These are phyloP conservation scores for Penicillium sp. DNA, from an alignment of 2,329 filamentous ascomycete genomes.

Conservation along the genomic window DNA sequence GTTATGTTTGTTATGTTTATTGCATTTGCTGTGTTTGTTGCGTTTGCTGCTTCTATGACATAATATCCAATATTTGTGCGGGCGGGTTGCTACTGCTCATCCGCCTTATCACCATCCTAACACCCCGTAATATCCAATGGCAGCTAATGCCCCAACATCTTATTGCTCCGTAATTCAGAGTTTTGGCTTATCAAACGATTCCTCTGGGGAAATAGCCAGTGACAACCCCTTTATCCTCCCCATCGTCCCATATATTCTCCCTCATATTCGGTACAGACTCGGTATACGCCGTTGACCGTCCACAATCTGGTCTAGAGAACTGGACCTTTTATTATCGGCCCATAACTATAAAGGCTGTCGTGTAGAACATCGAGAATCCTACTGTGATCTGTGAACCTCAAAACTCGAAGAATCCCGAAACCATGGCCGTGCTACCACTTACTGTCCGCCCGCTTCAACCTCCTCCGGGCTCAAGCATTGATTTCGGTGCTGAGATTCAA, in stretches of 20 bases:
- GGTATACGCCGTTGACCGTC: slow-evolving; percentile 15
- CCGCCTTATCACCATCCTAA: slow-evolving; percentile 7
- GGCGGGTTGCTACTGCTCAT: neutral
- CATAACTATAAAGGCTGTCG: neutral
- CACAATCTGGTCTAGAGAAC: neutral
- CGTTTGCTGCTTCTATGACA: too few relatives aligned
- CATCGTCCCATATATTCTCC: neutral
- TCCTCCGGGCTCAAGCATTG: slow-evolving; percentile 41
- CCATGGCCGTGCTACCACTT: slow-evolving; percentile 15
- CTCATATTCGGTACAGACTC: slow-evolving; percentile 7
- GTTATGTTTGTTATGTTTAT: too few relatives aligned
- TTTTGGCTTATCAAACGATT: neutral
- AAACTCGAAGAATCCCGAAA: neutral
- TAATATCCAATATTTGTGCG: neutral
- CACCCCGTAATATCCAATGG: neutral
- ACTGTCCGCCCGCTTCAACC: slow-evolving; percentile 27
- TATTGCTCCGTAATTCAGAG: neutral
- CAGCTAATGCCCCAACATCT: neutral
- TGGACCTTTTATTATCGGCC: neutral
- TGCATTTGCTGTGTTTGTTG: too few relatives aligned
- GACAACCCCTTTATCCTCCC: neutral
- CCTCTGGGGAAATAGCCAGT: neutral
- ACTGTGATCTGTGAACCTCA: neutral
- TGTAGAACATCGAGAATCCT: neutral
- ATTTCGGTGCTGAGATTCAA: slow-evolving; percentile 62